Conservation (phyloP, 1,284 basidiomycete genomes). For the Volvariella volvacea region DNA sequence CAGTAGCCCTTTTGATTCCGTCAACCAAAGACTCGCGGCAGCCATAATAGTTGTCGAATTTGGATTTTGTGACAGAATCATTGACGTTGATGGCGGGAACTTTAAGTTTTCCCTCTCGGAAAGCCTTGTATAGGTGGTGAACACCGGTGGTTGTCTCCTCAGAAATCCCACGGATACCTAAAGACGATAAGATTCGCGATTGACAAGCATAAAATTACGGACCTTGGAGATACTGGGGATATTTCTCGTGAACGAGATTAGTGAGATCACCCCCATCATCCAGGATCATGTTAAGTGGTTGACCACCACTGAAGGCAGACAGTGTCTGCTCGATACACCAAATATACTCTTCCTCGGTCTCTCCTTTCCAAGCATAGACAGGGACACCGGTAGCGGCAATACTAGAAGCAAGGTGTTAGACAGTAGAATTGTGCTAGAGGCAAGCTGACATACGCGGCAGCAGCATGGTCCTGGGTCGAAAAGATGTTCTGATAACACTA, state of each 20-base stretch:
- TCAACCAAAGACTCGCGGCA: slow-evolving; percentile 99
- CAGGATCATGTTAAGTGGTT: slow-evolving; percentile 97
- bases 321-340: slow-evolving; percentile 99
- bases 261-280: slow-evolving; percentile 99
- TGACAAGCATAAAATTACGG: slow-evolving; percentile 12
- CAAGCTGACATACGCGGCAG: slow-evolving; percentile 82
- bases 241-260: slow-evolving; percentile 92
- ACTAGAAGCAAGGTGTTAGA: slow-evolving; percentile 26
- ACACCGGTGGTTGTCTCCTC: slow-evolving; percentile 99
- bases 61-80: slow-evolving; percentile 99
- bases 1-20: slow-evolving; percentile 99
- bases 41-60: slow-evolving; percentile 96
- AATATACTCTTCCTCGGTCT: slow-evolving; percentile 97
- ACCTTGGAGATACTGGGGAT: slow-evolving; percentile 82
- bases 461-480: slow-evolving; percentile 99
- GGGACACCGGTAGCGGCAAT: slow-evolving; percentile 98
- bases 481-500: slow-evolving; percentile 81
- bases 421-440: neutral
- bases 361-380: slow-evolving; percentile 99
- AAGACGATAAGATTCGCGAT: slow-evolving; percentile 5
- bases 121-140: slow-evolving; percentile 97
- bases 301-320: slow-evolving; percentile 70
- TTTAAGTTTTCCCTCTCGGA: slow-evolving; percentile 95
- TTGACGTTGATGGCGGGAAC: slow-evolving; percentile 99
- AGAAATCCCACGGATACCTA: slow-evolving; percentile 88